phyloP scores from a whole-genome alignment of 78 protist genomes.

The Dictyostelium intermedium region DNA sequence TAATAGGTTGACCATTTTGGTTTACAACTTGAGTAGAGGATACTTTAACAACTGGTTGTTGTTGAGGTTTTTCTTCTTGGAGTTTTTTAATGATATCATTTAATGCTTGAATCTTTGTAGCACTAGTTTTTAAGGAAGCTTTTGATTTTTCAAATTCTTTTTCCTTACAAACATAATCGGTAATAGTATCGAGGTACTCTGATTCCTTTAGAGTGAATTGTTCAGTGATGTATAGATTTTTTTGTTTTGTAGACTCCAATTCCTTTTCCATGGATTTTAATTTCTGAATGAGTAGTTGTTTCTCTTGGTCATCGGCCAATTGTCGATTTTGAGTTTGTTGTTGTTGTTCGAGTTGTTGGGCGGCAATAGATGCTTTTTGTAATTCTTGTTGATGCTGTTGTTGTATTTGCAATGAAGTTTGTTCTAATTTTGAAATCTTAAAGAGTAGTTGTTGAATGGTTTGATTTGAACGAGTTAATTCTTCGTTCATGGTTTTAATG shows the following conservation, averaged over 20 bases:
- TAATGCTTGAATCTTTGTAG: not conserved
- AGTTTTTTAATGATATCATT: constrained; percentile 10
- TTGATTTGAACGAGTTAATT: not conserved
- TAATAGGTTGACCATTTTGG: constrained; percentile 31
- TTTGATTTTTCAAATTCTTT: constrained; percentile 3
- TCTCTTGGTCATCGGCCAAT: not conserved
- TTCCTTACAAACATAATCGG: not conserved
- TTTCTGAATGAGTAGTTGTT: not conserved
- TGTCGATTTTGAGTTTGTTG: not conserved
- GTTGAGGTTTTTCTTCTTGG: constrained; percentile 5
- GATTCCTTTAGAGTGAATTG: constrained; percentile 5
- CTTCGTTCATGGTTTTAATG: not conserved
- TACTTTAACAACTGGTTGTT: not conserved
- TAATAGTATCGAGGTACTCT: constrained; percentile 6
- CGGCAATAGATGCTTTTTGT: not conserved
- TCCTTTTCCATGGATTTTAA: not conserved
- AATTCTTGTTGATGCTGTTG: not conserved
- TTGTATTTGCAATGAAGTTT: not conserved
- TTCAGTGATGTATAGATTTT: not conserved
- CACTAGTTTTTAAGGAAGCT: not conserved
- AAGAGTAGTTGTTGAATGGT: not conserved
- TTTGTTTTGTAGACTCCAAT: not conserved
- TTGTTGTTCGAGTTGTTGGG: not conserved
- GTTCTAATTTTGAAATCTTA: not conserved
- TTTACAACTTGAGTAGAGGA: not conserved